A percentile compares a stretch with the other conserved stretches of the same genome.
Evolutionary conservation across 202 grass and related monocot genomes (phyloP).

Genomic region (Schoenoplectus tabernaemontani): DNA sequence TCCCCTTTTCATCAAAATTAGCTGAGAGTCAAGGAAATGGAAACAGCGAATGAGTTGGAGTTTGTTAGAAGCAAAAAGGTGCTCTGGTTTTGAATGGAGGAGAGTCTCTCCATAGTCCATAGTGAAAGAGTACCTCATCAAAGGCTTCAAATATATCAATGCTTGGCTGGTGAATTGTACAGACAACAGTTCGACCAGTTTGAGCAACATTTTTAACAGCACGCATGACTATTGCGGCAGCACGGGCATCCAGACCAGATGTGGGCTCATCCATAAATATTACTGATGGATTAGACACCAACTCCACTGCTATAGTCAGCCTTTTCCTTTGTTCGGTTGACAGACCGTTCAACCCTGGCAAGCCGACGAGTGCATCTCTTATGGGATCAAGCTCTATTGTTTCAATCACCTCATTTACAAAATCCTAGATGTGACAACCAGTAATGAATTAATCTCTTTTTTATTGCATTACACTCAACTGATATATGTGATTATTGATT

Average conservation of each 20-base stretch:
- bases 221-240: conserved; percentile 84
- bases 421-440: conserved; percentile 35
- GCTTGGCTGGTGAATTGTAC: conserved; percentile 91
- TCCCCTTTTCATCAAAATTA: conserved; percentile 83
- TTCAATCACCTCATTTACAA: conserved; percentile 76
- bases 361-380: conserved; percentile 55
- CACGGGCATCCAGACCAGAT: conserved; percentile 73
- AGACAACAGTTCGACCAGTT: conserved; percentile 71
- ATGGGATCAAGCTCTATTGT: conserved; percentile 63
- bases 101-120: neutral
- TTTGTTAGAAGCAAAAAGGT: neutral
- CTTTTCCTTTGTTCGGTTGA: conserved; percentile 68
- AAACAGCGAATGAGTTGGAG: conserved; percentile 1
- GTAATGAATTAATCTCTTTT: neutral
- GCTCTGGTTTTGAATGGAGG: conserved; percentile 5
- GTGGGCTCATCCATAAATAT: conserved; percentile 97
- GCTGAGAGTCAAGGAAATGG: conserved; percentile 28
- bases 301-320: conserved; percentile 73
- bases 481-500: neutral
- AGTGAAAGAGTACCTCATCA: conserved; percentile 52
- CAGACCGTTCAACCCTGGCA: conserved; percentile 51
- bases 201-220: conserved; percentile 67
- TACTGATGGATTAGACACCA: conserved; percentile 78
- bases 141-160: conserved; percentile 92
- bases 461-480: neutral